Evolutionary conservation across 352 stramenopile genomes (phyloP).

Genomic region (Phytophthora hybrid): DNA sequence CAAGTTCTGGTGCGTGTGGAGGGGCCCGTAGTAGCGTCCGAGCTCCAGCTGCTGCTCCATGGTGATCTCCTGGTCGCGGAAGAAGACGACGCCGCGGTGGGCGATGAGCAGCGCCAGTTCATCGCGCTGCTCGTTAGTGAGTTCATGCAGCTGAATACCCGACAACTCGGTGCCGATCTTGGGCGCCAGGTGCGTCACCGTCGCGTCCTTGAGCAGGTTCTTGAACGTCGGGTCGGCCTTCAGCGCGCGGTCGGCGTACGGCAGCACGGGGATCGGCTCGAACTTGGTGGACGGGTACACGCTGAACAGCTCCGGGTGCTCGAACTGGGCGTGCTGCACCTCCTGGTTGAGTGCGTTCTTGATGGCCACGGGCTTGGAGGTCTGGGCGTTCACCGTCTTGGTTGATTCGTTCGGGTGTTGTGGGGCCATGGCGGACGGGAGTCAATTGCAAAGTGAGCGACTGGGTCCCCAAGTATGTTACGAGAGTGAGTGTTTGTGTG

Average conservation of each 20-base stretch:
- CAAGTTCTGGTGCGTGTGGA: conserved; percentile 6
- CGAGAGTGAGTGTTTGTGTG: not conserved
- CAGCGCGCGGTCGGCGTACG: not conserved
- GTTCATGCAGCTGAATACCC: not conserved
- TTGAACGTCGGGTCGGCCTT: conserved; percentile 5
- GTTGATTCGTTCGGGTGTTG: conserved; percentile 3
- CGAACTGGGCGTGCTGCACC: conserved; percentile 3
- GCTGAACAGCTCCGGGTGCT: conserved; percentile 3
- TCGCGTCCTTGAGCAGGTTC: conserved; percentile 7
- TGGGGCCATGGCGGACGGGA: not conserved
- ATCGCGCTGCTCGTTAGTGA: not conserved
- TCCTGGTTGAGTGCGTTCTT: conserved; percentile 4
- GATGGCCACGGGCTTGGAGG: not conserved
- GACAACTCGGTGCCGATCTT: conserved; percentile 5
- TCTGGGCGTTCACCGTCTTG: not conserved
- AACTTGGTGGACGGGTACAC: conserved; percentile 3
- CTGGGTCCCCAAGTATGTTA: not conserved
- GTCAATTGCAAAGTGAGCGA: conserved; percentile 5
- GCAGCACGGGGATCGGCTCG: conserved; percentile 2
- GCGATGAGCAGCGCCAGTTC: conserved; percentile 6
- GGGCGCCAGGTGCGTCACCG: not conserved
- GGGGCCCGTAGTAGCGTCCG: conserved; percentile 1
- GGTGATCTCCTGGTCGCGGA: conserved; percentile 3
- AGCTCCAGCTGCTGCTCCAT: conserved; percentile 2
- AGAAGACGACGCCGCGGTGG: not conserved